phyloP scores from a whole-genome alignment of 768 basidiomycete species.

The Trametes gibbosa region DNA sequence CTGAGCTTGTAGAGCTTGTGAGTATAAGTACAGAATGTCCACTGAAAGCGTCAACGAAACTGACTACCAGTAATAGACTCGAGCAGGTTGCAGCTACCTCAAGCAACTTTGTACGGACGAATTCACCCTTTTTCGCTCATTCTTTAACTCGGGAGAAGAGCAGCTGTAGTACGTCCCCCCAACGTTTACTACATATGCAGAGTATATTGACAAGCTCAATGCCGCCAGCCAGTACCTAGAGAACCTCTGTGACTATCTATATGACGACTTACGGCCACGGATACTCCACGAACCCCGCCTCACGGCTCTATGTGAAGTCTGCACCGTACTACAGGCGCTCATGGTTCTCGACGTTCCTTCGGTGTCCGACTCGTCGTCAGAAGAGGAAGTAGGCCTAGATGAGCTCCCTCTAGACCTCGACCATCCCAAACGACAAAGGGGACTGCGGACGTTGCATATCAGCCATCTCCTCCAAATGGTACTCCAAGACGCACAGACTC shows the following conservation, averaged over 20 bases:
- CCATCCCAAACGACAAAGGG: conserved; percentile 29
- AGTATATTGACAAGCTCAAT: background rate
- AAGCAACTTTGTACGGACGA: conserved; percentile 91
- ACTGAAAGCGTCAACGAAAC: too few species aligned
- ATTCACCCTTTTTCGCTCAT: conserved; percentile 78
- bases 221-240: conserved; percentile 79
- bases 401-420: conserved; percentile 43
- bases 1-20: conserved; percentile 88
- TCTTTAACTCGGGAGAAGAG: conserved; percentile 85
- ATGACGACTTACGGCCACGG: conserved; percentile 92
- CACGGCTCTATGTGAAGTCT: conserved; percentile 88
- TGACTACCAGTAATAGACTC: conserved; percentile 51
- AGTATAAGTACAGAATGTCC: conserved; percentile 16
- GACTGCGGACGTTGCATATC: conserved; percentile 68
- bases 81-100: conserved; percentile 88
- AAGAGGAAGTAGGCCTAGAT: conserved; percentile 34
- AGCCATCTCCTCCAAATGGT: conserved; percentile 84
- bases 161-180: conserved; percentile 56
- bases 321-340: conserved; percentile 91
- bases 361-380: conserved; percentile 34
- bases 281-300: conserved; percentile 92
- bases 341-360: conserved; percentile 85
- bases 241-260: conserved; percentile 88
- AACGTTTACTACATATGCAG: background rate
- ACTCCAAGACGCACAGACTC: conserved; percentile 92